Conservation (phyloP, 352 stramenopile species). For the Plasmopara halstedii region DNA sequence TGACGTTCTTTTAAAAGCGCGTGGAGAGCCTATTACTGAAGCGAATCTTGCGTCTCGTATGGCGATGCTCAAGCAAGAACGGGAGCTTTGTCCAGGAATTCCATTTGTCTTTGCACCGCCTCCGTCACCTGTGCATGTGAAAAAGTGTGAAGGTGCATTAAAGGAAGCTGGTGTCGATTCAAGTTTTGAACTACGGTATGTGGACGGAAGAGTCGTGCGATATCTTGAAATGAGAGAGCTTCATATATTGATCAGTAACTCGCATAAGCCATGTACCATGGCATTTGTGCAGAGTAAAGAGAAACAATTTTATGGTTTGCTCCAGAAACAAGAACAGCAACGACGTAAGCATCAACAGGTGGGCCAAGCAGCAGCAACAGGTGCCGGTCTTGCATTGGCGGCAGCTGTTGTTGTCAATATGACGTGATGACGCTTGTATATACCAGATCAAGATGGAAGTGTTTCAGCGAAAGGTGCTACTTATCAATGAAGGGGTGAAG, state of each 20-base stretch:
- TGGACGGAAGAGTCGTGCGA: conserved; percentile 42
- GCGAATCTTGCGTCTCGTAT: conserved; percentile 49
- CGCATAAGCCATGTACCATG: conserved; percentile 50
- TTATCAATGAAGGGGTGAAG: background rate
- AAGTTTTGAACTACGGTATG: conserved; percentile 56
- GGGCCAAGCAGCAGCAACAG: conserved; percentile 13
- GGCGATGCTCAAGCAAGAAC: conserved; percentile 40
- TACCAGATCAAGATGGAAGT: background rate
- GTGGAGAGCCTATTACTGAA: conserved; percentile 34
- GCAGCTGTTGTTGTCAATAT: conserved; percentile 30
- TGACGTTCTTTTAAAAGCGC: conserved; percentile 47
- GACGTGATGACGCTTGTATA: conserved; percentile 8
- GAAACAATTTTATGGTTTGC: conserved; percentile 28
- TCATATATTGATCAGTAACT: conserved; percentile 41
- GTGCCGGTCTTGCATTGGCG: conserved; percentile 24
- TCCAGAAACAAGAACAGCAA: conserved; percentile 26
- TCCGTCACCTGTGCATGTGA: conserved; percentile 46
- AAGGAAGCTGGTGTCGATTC: conserved; percentile 42
- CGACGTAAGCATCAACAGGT: conserved; percentile 15
- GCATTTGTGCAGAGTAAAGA: conserved; percentile 57
- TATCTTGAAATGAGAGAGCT: conserved; percentile 66
- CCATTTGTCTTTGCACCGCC: conserved; percentile 55
- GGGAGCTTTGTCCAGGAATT: conserved; percentile 35
- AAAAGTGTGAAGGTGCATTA: conserved; percentile 34
- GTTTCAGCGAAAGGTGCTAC: too few relatives aligned